phyloP scores from a whole-genome alignment of 2,329 filamentous ascomycete species.

The Nemania serpens region DNA sequence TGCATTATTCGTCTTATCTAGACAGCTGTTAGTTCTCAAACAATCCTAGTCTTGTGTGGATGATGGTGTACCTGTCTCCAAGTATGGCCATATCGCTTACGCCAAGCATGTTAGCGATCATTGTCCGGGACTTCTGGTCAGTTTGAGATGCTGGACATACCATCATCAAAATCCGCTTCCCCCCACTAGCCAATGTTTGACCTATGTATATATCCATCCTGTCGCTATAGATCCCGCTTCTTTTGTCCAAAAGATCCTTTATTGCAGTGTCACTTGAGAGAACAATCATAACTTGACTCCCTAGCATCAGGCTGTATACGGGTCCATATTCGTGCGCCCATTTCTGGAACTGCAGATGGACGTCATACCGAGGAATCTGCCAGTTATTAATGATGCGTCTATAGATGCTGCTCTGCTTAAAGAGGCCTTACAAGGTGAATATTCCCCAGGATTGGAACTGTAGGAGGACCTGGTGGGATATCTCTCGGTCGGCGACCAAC shows the following conservation, averaged over 20 bases:
- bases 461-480: not conserved
- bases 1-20: conserved; percentile 44
- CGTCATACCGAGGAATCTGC: conserved; percentile 46
- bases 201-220: conserved; percentile 49
- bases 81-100: conserved; percentile 30
- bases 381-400: conserved; percentile 5
- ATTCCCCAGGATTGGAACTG: not conserved
- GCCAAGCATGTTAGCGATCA: too few species aligned
- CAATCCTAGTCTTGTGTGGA: too few species aligned
- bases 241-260: conserved; percentile 55
- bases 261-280: conserved; percentile 48
- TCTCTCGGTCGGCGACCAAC: not conserved
- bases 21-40: not conserved
- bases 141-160: not conserved
- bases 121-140: too few species aligned
- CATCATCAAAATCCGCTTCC: conserved; percentile 20
- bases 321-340: conserved; percentile 55
- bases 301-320: conserved; percentile 54
- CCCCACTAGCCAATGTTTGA: conserved; percentile 33
- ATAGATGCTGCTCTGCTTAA: not conserved
- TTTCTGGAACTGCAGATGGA: conserved; percentile 51
- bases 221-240: conserved; percentile 52
- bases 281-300: conserved; percentile 51
- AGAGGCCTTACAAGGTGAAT: conserved; percentile 4
- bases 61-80: conserved; percentile 34